Evolutionary conservation across 202 grass and related monocot species (phyloP).

Genomic region (Hordeum pubiflorum): DNA sequence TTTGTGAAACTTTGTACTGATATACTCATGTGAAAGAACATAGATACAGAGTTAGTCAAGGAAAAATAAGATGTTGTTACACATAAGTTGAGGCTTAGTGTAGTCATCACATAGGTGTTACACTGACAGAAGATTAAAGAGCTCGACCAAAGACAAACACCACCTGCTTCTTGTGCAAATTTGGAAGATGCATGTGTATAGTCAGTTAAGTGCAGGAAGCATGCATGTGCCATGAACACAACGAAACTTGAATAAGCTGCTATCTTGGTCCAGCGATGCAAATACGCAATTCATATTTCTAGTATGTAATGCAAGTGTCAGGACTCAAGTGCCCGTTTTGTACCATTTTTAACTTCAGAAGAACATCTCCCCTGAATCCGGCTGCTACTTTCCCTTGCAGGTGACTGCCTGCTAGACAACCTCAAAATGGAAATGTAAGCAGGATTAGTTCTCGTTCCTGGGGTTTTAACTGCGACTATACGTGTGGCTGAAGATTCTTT

Average conservation of each 20-base stretch:
- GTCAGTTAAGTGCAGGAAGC: not conserved
- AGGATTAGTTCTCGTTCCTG: conserved; percentile 10
- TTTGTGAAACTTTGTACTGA: not conserved
- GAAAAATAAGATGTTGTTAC: not conserved
- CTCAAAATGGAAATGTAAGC: conserved; percentile 68
- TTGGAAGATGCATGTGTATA: not conserved
- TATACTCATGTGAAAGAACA: conserved; percentile 1
- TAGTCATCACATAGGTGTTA: not conserved
- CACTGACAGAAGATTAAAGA: not conserved
- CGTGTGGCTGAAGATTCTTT: conserved; percentile 50
- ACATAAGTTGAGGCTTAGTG: not conserved
- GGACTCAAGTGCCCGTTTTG: not conserved
- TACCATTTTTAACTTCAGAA: not conserved
- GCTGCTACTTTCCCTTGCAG: conserved; percentile 38
- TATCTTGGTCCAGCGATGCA: not conserved
- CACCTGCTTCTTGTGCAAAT: not conserved
- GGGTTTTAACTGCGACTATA: conserved; percentile 28
- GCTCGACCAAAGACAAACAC: not conserved
- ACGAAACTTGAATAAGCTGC: not conserved
- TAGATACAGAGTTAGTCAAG: not conserved
- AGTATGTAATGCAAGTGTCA: not conserved
- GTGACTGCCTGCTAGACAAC: conserved; percentile 45
- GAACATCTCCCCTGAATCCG: conserved; percentile 19
- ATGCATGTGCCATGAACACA: not conserved
- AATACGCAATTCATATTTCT: not conserved